phyloP scores from a whole-genome alignment of 177 flowering plant species.

The Vitis hybrid region DNA sequence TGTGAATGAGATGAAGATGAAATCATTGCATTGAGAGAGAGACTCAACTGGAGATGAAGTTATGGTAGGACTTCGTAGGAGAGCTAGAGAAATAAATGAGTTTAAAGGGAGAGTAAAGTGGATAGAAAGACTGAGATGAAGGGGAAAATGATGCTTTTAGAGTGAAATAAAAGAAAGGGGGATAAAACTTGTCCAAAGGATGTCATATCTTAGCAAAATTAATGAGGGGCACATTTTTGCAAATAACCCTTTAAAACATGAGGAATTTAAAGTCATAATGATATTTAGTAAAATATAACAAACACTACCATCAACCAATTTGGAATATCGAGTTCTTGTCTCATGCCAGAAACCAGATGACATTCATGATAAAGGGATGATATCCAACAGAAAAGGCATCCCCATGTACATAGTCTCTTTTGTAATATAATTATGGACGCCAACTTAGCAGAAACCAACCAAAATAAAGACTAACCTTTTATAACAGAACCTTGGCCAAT shows the following conservation, averaged over 20 bases:
- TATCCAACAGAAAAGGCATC: neutral
- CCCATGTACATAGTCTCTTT: neutral
- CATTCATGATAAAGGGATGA: neutral
- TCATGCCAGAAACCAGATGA: neutral
- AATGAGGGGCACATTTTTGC: no score
- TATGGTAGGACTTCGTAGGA: no score
- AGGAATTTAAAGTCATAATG: neutral
- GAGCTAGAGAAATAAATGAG: no score
- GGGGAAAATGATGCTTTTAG: no score
- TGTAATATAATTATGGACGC: neutral
- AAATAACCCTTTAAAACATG: neutral
- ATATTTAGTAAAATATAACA: neutral
- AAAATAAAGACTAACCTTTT: conserved; percentile 49
- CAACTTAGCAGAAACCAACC: neutral
- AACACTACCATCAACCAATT: neutral
- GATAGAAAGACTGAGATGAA: no score
- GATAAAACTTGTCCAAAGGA: no score
- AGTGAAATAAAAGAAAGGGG: no score
- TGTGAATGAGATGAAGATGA: no score
- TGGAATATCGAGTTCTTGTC: neutral
- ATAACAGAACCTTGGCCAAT: conserved; percentile 85
- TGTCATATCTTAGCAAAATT: no score
- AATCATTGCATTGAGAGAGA: no score
- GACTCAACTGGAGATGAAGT: no score
- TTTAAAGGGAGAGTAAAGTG: no score